Base-by-base conservation (phyloP, 148 eudicot species). In the Tetragonia tetragonoides region DNA sequence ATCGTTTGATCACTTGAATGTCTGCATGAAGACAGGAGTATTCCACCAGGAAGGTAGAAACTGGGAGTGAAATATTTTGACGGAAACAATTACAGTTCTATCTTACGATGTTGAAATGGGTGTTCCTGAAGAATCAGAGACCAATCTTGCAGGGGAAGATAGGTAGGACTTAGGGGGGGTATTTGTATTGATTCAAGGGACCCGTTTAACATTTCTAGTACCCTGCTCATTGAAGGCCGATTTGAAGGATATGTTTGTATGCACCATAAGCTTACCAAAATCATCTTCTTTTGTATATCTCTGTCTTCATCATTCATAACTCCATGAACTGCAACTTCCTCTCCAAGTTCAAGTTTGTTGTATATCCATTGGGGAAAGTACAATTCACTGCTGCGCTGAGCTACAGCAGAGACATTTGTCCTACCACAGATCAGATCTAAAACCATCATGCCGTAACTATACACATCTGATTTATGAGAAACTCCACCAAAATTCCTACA, bases 371-470 rank as follows among this genome's bases (percentile, higher is more conserved):
- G 41, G 3, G 70, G 70, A 66, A 66, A 66, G 70, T 66, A 66
- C 21, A 66, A 7, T 66, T 66, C 47, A 65, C 41, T 65, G 18
- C 70, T 66, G 10, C 46, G 18, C 2, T 38, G 47, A 66, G 10
- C 70, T 37, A 17, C 18, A 66, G 47, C 39, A 28, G 3, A 37
- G 2, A 44, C 38, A n/a, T 66, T 40, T 2, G 21, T 39, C 70
- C 70, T 66, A 66, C 70, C 70, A 66, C 70, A 66, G 39, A 66
- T 44, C 47, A 38, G 38, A 39, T 66, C 46, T 17, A 66, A 15
- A 4, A 66, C 47, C 70, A 66, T 66, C 70, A 66, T 66, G 20
- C 70, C 47, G 17, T 66, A 66, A 44, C 70, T 66, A 39, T 66
- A 66, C 21, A 39, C 70, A 66, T 66, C 47, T 2, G 70, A 66